Percentiles rank a stretch among this genome's conserved stretches.
phyloP scores from a whole-genome alignment of 2,329 filamentous ascomycete species.

The Chrysoporthe cubensis region DNA sequence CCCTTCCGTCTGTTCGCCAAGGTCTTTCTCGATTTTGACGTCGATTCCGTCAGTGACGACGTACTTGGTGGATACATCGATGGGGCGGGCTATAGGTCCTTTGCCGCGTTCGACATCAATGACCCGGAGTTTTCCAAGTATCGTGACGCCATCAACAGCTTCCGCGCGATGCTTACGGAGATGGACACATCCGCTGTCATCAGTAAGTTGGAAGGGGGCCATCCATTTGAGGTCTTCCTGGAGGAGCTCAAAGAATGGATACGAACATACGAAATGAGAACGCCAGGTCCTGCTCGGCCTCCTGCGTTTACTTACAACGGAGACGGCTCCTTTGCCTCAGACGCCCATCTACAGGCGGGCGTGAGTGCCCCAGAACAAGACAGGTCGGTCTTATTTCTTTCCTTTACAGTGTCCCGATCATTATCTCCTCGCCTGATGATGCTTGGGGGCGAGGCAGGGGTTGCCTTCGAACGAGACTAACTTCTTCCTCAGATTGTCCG shows the following conservation, averaged over 20 bases:
- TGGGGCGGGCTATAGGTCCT: constrained; percentile 30
- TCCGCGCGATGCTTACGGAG: constrained; percentile 21
- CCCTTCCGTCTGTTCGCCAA: constrained; percentile 33
- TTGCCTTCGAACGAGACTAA: constrained; percentile 21
- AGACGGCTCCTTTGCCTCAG: constrained; percentile 12
- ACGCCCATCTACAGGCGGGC: constrained; percentile 17
- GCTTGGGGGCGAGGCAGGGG: too few relatives aligned
- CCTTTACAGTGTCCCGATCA: not conserved
- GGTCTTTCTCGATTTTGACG: constrained; percentile 34
- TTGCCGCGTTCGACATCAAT: constrained; percentile 27
- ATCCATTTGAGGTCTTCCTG: constrained; percentile 24
- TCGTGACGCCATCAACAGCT: constrained; percentile 20
- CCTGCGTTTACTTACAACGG: constrained; percentile 1
- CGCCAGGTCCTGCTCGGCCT: constrained; percentile 9
- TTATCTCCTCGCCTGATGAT: too few relatives aligned
- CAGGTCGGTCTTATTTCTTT: constrained; percentile 8
- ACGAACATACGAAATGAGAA: constrained; percentile 17
- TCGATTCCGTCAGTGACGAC: constrained; percentile 22
- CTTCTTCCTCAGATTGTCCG: constrained; percentile 15
- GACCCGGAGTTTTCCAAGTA: constrained; percentile 11
- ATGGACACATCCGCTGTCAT: constrained; percentile 22
- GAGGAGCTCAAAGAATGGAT: constrained; percentile 23
- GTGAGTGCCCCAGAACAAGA: constrained; percentile 9
- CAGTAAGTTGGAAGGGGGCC: constrained; percentile 18
- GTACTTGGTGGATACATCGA: constrained; percentile 23